phyloP scores from a whole-genome alignment of 2,329 filamentous ascomycete genomes.

The Colletotrichum agaves region DNA sequence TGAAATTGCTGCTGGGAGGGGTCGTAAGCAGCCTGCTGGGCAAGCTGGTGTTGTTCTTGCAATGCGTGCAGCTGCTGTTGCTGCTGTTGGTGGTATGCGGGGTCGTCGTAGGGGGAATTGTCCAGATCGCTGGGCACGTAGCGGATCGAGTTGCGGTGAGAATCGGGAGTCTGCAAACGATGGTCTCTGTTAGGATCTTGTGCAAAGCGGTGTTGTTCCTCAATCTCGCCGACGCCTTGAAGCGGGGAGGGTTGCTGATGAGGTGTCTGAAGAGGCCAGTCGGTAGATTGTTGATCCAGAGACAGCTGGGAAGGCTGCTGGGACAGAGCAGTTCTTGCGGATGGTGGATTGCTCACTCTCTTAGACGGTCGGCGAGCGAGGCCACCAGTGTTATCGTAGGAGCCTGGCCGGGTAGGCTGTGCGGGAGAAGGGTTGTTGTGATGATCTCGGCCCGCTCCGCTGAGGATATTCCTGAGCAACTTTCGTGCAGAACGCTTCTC shows the following conservation, averaged over 20 bases:
- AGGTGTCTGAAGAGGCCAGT: slow-evolving; percentile 47
- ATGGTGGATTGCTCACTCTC: slow-evolving; percentile 61
- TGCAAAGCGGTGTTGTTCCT: slow-evolving; percentile 47
- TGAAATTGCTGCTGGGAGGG: slow-evolving; percentile 49
- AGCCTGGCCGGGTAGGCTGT: slow-evolving; percentile 43
- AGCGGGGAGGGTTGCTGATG: slow-evolving; percentile 56
- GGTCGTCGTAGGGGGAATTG: slow-evolving; percentile 58
- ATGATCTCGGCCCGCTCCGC: slow-evolving; percentile 50
- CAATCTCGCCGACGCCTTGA: slow-evolving; percentile 55
- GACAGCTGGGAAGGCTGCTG: slow-evolving; percentile 49
- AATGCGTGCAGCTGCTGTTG: slow-evolving; percentile 44
- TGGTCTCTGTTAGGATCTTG: slow-evolving; percentile 54
- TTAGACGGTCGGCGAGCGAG: slow-evolving; percentile 67
- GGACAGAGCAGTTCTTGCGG: slow-evolving; percentile 55
- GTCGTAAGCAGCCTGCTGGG: slow-evolving; percentile 54
- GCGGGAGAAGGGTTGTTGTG: slow-evolving; percentile 41
- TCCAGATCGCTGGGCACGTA: slow-evolving; percentile 59
- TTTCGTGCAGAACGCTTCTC: slow-evolving; percentile 64
- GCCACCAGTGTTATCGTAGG: slow-evolving; percentile 61
- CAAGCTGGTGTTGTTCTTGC: slow-evolving; percentile 48
- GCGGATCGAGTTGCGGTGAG: slow-evolving; percentile 57
- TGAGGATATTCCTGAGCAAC: slow-evolving; percentile 65
- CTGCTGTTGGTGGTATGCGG: slow-evolving; percentile 55
- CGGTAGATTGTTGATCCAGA: slow-evolving; percentile 47
- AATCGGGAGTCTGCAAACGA: slow-evolving; percentile 53